Evolutionary conservation across 805 yeast genomes (phyloP), one percentile per base, ranked within the genome.

Genomic region (Kurtzmaniella cleridarum): DNA sequence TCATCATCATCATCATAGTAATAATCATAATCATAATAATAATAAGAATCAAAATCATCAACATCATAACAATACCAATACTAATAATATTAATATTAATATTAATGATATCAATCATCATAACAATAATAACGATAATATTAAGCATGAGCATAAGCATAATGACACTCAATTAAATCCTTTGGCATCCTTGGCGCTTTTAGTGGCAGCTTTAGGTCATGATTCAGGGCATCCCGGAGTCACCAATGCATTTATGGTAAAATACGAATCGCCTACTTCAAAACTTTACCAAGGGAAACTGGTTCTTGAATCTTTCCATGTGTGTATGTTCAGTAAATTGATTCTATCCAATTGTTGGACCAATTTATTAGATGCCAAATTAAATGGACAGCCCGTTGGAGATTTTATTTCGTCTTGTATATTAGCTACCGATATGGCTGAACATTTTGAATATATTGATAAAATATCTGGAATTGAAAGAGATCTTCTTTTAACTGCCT

Each of bases 201-300:
- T 86, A 27, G 66, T 90, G 10, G 85, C 96, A 0, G 93, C 96
- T 1, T 63, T 90, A 32, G 98, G 98, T 38, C 98, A 93, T 63
- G 98, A 93, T 59, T 79, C 86, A 26, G 95, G 96, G 16, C 98
- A 93, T 60, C 98, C 98, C 0, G 98, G 98, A 2, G 78, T 89
- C n/a, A 88, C 95, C 11, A 87, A 88, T 58, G 76, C 78, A 28
- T 79, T 88, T 47, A 64, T 91, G 57, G 64, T 69, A 17, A 67
- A 75, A 42, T 57, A 77, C 49, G 57, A 71, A 7, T 73, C 93
- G 0, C 87, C 88, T 9, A 69, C 88, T 17, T 76, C 91, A 2
- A 56, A 61, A 39, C 51, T 76, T 12, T 90, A 77, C 62, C 68
- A 78, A 35, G 79, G 79, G 46, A 64, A 76, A 38, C 81, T 91